Evolutionary conservation across 1,139 yeast genomes (phyloP).

Genomic region (Yamadazyma triangularis): DNA sequence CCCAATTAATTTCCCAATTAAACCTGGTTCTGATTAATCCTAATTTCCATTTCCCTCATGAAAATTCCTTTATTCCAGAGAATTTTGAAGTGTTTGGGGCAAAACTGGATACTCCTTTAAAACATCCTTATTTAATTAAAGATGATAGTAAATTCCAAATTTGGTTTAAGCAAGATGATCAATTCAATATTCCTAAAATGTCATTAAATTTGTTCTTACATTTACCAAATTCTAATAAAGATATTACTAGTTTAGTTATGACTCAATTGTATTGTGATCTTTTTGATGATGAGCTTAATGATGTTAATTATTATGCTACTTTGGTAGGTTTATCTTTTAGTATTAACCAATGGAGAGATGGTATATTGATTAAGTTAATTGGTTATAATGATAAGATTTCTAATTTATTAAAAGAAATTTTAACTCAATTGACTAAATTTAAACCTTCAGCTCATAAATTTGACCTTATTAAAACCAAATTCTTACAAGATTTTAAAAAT

Average conservation of each 20-base stretch:
- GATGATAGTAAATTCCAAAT: constrained; percentile 37
- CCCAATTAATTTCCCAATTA: constrained; percentile 31
- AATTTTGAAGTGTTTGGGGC: constrained; percentile 57
- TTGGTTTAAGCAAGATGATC: constrained; percentile 92
- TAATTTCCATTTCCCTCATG: constrained; percentile 56
- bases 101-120: constrained; percentile 26
- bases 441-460: constrained; percentile 57
- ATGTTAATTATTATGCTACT: constrained; percentile 77
- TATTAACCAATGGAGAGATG: constrained; percentile 62
- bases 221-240: constrained; percentile 56
- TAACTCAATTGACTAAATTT: constrained; percentile 49
- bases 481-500: constrained; percentile 60
- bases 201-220: constrained; percentile 61
- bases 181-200: constrained; percentile 86
- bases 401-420: constrained; percentile 55
- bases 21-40: constrained; percentile 28
- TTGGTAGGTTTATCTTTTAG: constrained; percentile 70
- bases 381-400: constrained; percentile 85
- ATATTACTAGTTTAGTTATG: constrained; percentile 53
- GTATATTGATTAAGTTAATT: constrained; percentile 58
- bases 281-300: constrained; percentile 71
- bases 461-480: constrained; percentile 59
- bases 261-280: constrained; percentile 64
- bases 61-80: constrained; percentile 77
- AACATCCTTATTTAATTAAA: constrained; percentile 34